phyloP scores from a whole-genome alignment of 2,329 filamentous ascomycete genomes.

The Alternaria arborescens region DNA sequence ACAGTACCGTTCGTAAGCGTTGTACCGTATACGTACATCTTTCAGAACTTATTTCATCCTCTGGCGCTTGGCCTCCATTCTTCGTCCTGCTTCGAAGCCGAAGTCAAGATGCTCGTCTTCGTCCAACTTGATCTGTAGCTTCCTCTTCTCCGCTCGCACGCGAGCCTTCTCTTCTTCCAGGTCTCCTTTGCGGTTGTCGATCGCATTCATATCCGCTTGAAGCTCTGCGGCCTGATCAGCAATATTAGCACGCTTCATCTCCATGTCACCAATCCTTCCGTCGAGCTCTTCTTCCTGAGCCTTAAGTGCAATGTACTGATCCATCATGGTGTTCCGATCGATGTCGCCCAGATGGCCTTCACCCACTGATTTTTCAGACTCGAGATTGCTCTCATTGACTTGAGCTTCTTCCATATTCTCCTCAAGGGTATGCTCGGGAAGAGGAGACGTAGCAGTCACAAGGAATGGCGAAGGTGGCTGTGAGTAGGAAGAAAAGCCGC shows the following conservation, averaged over 20 bases:
- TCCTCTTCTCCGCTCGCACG: neutral
- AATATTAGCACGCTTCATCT: neutral
- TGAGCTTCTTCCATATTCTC: neutral
- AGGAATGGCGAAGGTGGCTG: neutral
- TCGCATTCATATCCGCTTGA: neutral
- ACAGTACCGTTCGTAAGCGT: neutral
- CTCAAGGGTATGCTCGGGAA: neutral
- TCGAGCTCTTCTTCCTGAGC: slow-evolving; percentile 9
- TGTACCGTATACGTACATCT: neutral
- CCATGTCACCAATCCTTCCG: neutral
- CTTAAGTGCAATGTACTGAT: slow-evolving; percentile 7
- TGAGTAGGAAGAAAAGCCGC: neutral
- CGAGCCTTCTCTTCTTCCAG: neutral
- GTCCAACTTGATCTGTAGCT: neutral
- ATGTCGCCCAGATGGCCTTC: neutral
- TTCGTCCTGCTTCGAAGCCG: slow-evolving; percentile 12
- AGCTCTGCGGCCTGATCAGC: neutral
- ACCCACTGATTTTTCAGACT: neutral
- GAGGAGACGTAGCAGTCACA: neutral
- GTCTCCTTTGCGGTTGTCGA: neutral
- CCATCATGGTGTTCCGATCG: neutral
- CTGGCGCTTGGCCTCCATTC: slow-evolving; percentile 9
- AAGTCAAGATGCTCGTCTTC: slow-evolving; percentile 10
- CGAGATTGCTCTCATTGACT: neutral
- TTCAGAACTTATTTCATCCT: neutral